These are phyloP conservation scores for Phytophthora cactorum DNA, from an alignment of 352 stramenopile species.

Conservation along the genomic window DNA sequence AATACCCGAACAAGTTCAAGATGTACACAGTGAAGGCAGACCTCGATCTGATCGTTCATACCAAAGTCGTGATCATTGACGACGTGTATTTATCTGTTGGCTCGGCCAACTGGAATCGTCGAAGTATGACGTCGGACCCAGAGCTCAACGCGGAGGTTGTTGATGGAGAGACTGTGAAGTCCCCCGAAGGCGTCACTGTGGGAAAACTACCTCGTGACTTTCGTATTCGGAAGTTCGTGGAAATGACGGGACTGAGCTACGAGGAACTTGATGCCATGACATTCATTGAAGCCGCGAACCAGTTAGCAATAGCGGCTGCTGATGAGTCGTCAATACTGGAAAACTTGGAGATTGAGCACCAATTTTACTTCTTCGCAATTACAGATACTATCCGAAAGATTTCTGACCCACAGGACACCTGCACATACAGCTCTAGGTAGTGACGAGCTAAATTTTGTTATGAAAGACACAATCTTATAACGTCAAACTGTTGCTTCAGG, in stretches of 20 bases:
- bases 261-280: constrained; percentile 48
- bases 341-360: constrained; percentile 12
- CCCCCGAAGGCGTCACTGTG: constrained; percentile 41
- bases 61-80: constrained; percentile 60
- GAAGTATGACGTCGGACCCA: constrained; percentile 53
- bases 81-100: constrained; percentile 67
- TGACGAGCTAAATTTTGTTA: too few species aligned
- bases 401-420: constrained; percentile 26
- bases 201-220: constrained; percentile 54
- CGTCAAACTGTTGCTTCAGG: too few species aligned
- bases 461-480: too few species aligned
- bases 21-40: constrained; percentile 50
- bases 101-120: constrained; percentile 70
- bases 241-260: constrained; percentile 54
- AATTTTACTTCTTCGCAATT: constrained; percentile 20
- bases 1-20: constrained; percentile 36
- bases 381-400: constrained; percentile 21
- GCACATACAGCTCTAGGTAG: constrained; percentile 9
- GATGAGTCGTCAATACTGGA: constrained; percentile 38
- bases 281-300: constrained; percentile 49
- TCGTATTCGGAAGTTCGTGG: constrained; percentile 64
- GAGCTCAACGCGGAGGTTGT: constrained; percentile 65
- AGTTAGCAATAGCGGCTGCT: constrained; percentile 37
- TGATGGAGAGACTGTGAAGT: constrained; percentile 35
- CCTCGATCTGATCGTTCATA: too few species aligned